Evolutionary conservation across 139 green algal genomes (phyloP), one percentile per base, ranked within the genome.

Genomic region (Coccomyxa sp.): DNA sequence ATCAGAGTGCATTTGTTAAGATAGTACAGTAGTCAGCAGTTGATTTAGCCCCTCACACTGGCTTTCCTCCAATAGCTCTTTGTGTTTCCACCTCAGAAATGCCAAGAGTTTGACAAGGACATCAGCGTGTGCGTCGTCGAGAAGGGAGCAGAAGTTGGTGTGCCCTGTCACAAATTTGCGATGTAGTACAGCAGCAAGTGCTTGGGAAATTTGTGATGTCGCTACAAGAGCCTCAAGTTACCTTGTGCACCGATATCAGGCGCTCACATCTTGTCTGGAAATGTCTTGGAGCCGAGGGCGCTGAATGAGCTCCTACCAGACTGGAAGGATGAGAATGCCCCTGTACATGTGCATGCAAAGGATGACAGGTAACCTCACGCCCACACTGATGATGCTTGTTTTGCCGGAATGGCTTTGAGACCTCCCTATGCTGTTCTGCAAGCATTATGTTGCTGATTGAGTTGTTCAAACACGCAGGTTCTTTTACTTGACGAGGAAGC

Each of bases 91-190:
- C 9, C 82, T 77, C 92, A 96, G 92, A 82, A 94, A 77, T 90
- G 85, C 76, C 75, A 91, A 27, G 88, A 94, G 76, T 82, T 85
- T 15, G 91, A 88, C 18, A 87, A 86, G 79, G 93, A 98, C 18
- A 18, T 98, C 1, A 95, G 87, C 79, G 96, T 98, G 63, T 98
- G 94, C 82, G 91, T 99, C 0, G 83, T 99, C 0, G 96, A 99
- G 81, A 99, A 99, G 88, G 96, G 93, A 38, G 85, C 90, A 13
- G 88, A 95, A 86, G 90, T 97, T 51, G 95, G 94, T 93, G 80
- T 80, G 87, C 11, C 15, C 32, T 58, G 21, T 71, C 38, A 51
- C 38, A 51, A 7, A 51, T 51, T n/a, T 51, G 38, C 38, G 38
- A 51, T 51, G 38, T 51, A 51, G 38, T 51, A 51, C 38, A 51